Percentiles rank a stretch among this genome's conserved stretches.
phyloP scores from a whole-genome alignment of 805 yeast species.

The Wickerhamomyces silvicola region DNA sequence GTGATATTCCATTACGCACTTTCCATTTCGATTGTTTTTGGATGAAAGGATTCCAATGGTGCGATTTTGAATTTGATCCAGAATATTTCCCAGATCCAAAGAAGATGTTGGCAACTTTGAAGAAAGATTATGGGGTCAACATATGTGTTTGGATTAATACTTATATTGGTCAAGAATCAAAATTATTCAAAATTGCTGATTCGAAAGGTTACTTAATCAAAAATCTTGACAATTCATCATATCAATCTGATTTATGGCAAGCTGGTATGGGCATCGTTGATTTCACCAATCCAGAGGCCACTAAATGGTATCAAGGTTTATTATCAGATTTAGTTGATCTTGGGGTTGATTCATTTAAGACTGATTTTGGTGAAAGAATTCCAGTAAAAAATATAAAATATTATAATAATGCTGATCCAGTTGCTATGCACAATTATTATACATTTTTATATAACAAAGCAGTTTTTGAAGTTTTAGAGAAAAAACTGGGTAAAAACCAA shows the following conservation, averaged over 20 bases:
- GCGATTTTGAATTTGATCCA: conserved; percentile 19
- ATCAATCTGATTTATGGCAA: conserved; percentile 18
- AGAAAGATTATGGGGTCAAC: conserved; percentile 31
- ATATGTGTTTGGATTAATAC: conserved; percentile 22
- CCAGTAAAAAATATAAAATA: conserved; percentile 14
- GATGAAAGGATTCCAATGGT: conserved; percentile 21
- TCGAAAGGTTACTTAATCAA: conserved; percentile 15
- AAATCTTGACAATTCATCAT: conserved; percentile 14
- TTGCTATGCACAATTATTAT: conserved; percentile 17
- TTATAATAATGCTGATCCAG: conserved; percentile 11
- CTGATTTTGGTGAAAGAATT: conserved; percentile 21
- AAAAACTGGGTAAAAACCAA: conserved; percentile 15
- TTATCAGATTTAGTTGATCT: conserved; percentile 12
- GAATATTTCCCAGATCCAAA: conserved; percentile 18
- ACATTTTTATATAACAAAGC: conserved; percentile 17
- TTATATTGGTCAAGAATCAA: conserved; percentile 17
- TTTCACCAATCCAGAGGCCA: conserved; percentile 18
- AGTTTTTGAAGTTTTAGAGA: conserved; percentile 16
- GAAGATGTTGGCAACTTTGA: conserved; percentile 24
- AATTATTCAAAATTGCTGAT: conserved; percentile 14
- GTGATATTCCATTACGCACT: conserved; percentile 16
- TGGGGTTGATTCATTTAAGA: conserved; percentile 19
- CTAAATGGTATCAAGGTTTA: conserved; percentile 14
- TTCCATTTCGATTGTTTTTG: conserved; percentile 20
- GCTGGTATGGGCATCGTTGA: conserved; percentile 21